Evolutionary conservation across 805 yeast genomes (phyloP), one percentile per base, ranked within the genome.

Genomic region (Ogataea zsoltii): DNA sequence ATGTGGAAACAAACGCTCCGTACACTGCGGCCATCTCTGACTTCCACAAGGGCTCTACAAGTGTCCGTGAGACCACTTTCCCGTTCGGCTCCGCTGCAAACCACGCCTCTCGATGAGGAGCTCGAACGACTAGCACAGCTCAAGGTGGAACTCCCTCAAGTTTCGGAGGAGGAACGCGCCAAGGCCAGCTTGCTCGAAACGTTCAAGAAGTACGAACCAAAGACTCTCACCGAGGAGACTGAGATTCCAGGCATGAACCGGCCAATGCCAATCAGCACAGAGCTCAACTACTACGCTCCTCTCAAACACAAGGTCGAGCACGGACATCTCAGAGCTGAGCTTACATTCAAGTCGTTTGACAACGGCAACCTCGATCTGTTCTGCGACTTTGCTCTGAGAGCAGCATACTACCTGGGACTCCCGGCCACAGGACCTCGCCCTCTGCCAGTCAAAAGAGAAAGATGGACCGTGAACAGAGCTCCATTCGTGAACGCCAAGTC

Each of bases 401-500:
- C 90, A 0, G 98, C 96, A 0, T 94, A 79, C 64, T 94, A 87
- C 67, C 70, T 94, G 56, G 92, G 95, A 7, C 82, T 94, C 54
- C 97, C 98, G 14, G 81, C 86, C 28, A 77, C 82, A 12, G 91
- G 90, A 2, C 84, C 92, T 15, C 74, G 72, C 28, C 87, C 83
- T 39, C 65, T 79, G 52, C 85, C 81, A 51, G 82, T 85, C 3
- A 85, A 81, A 62, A 79, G 83, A 57, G 87, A 92, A 66, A 79
- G 90, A 56, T 92, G 96, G 88, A 94, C 99, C 0, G 96, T 94
- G 35, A 90, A 85, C 59, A 80, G 84, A 64, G 83, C 96, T 3
- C 97, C 97, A 1, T 94, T 94, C 65, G 96, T 87, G 16, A 94
- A 88, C 61, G 96, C 97, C 42, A 91, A 90, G 65, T 77, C 94